Conservation (phyloP, 2,329 filamentous ascomycete species). For the Didymella sp. region DNA sequence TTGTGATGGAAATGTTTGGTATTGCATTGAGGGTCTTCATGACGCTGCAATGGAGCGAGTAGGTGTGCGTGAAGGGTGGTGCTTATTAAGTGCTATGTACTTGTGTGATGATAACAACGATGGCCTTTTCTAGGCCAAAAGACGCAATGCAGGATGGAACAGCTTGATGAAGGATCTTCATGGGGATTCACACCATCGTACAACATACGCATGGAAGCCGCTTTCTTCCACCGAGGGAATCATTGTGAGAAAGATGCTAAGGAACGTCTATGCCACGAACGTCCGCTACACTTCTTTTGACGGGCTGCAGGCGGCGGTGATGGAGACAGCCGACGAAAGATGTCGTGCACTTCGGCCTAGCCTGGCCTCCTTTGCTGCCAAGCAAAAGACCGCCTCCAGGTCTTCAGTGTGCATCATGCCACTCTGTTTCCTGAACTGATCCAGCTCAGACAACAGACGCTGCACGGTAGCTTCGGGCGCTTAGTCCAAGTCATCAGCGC, state of each 20-base stretch:
- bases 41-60: not conserved
- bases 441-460: not conserved
- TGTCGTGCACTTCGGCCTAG: not conserved
- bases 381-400: not conserved
- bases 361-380: not conserved
- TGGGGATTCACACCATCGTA: not conserved
- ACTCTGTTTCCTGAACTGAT: not conserved
- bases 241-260: not conserved
- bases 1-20: not conserved
- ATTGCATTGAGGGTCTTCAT: not conserved
- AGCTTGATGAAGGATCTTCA: not conserved
- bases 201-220: not conserved
- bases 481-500: constrained; percentile 48
- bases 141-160: not conserved
- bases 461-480: not conserved
- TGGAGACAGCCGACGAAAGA: not conserved
- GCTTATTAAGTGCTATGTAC: constrained; percentile 9
- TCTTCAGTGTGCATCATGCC: not conserved
- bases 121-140: not conserved
- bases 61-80: not conserved
- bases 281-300: not conserved
- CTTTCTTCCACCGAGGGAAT: not conserved
- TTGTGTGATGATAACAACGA: not conserved
- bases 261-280: not conserved
- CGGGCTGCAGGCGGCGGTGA: not conserved